Conservation (phyloP, 306 rosid genomes). For the Castanea crenata region DNA sequence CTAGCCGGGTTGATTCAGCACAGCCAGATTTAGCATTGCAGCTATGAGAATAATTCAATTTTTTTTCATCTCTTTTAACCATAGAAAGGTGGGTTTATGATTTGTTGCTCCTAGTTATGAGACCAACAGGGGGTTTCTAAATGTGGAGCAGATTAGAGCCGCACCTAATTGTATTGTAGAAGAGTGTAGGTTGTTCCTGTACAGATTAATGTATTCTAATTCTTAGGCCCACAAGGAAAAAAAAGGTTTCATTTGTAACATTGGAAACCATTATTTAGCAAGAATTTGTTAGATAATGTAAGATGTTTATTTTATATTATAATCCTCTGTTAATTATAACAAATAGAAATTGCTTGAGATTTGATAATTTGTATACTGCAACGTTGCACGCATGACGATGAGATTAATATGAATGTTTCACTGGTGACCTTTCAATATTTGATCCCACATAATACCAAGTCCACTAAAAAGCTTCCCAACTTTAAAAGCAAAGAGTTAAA, state of each 20-base stretch:
- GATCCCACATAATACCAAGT: background rate
- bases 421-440: background rate
- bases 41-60: conserved; percentile 46
- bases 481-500: background rate
- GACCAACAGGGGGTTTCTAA: conserved; percentile 19
- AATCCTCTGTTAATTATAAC: background rate
- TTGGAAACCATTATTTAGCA: conserved; percentile 22
- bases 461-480: background rate
- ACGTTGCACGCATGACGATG: background rate
- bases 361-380: background rate
- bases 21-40: conserved; percentile 70
- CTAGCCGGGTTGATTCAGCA: conserved; percentile 51
- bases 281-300: conserved; percentile 9
- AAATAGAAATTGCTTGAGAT: conserved; percentile 13
- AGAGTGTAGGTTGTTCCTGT: conserved; percentile 38
- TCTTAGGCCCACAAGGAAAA: conserved; percentile 31
- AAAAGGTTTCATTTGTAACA: conserved; percentile 35
- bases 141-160: conserved; percentile 20
- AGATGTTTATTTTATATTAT: conserved; percentile 1
- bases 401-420: background rate
- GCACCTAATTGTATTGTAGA: conserved; percentile 38
- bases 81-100: conserved; percentile 45
- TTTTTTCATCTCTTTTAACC: conserved; percentile 30
- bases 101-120: conserved; percentile 29
- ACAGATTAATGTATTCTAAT: conserved; percentile 47